Base-by-base conservation (phyloP, 2,329 filamentous ascomycete genomes). In the Aspergillus brasiliensis region DNA sequence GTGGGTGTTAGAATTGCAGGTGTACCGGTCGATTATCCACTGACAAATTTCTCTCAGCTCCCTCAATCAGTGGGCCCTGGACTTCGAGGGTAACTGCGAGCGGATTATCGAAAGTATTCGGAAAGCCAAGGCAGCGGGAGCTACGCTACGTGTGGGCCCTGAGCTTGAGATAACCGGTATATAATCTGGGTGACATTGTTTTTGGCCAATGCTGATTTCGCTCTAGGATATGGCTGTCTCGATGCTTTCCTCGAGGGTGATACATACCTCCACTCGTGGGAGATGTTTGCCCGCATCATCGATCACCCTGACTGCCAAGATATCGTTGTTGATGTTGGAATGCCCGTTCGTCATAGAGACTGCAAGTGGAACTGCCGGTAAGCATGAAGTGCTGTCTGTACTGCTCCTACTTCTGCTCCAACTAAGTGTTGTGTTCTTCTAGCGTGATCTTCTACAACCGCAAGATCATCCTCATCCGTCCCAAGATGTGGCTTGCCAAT, bases 401-500 rank as follows among this genome's bases (percentile, higher is more conserved):
- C 17, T 15, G 48, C 23, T 11, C 44, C 1, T 7, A 28, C 34
- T 21, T 11, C 2, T 44, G 27, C 40, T 52, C 21, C 25, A 3
- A 27, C n/a, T 49, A 11, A 46, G 40, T 8, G 23, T 47, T 5
- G 40, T 8, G 23, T 47, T 5, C 8, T 34, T 2, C 34, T 55
- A 73, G 72, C 6, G 80, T 89, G n/a, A 83, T 91, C 62, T 80
- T 81, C 61, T 80, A 86, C 53, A 84, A 92, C 65, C 83, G 85
- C 53, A 86, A 88, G 75, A 87, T 93, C 19, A 76, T 92, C 17
- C 80, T 89, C 60, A 88, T 95, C 59, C 81, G 90, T 10, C 89
- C 89, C 0, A 92, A 92, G 75, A 80, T 91, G 63, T 87, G 81
- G 67, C 82, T 92, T 5, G 88, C 88, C 51, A 88, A 90, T 61